Base-by-base conservation (phyloP, 2,329 filamentous ascomycete species). In the Sarocladium strictum region DNA sequence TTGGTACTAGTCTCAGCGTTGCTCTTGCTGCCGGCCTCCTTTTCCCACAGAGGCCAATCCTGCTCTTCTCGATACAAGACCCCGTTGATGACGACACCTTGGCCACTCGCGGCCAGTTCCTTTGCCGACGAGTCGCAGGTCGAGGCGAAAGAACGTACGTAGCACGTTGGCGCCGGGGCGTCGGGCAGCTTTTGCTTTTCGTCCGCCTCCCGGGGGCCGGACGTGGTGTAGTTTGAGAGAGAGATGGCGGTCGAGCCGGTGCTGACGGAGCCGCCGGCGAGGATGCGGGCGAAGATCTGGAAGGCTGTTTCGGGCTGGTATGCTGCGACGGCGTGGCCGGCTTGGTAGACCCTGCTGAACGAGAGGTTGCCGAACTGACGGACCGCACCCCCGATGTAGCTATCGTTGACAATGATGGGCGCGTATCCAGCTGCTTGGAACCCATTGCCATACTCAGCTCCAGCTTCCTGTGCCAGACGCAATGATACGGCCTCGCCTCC, bases 291-390 rank as follows among this genome's bases (percentile, higher is more conserved):
- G 61, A 87, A 86, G 37, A 85, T 69, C 58, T 79, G 76, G 55
- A 84, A 75, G 2, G 79, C 72, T 3, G 81, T 82, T 62, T 80
- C 72, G 12, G 83, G 83, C 67, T 86, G 83, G 63, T 78, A 77
- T 37, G 73, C 76, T 0, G 79, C 76, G 3, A 80, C 74, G 58
- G 80, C 75, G 59, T 84, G 81, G 0, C 82, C 81, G 2, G 80
- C 75, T 60, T 82, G 76, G 61, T 79, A 83, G 15, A 84, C 76
- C 0, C 81, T 72, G 19, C 78, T 73, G 64, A 83, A 85, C 2
- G 76, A 79, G 56, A 84, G 74, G 59, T 89, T 89, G 1, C 84
- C 85, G 58, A 79, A 84, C 63, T 89, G 85, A 2, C 85, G 76
- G 0, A 86, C 85, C 57, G 80, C 77, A 6, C 86, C 86, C 21